These are phyloP conservation scores for Acacia acuminata DNA, from an alignment of 306 rosid genomes.

Conservation along the genomic window DNA sequence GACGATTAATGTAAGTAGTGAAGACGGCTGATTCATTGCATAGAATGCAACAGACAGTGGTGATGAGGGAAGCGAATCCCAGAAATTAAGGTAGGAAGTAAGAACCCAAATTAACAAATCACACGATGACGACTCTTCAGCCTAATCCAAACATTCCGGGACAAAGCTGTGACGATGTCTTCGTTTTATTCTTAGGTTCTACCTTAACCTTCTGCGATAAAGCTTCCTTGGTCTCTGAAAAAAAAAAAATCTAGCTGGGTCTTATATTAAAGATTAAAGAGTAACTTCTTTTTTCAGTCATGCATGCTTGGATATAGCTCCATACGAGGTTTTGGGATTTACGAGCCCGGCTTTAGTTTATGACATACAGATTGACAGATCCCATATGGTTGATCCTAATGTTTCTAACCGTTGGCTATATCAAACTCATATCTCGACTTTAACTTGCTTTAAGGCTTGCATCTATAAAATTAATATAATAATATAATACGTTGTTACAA, in stretches of 20 bases:
- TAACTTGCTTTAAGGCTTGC: neutral
- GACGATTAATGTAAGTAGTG: neutral
- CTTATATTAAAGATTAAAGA: neutral
- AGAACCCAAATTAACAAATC: neutral
- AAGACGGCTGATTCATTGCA: neutral
- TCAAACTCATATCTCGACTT: neutral
- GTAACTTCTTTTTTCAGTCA: neutral
- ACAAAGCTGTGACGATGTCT: neutral
- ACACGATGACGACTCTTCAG: neutral
- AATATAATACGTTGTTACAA: neutral
- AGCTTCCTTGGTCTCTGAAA: no score
- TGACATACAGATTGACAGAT: no score
- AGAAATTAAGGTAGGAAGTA: neutral
- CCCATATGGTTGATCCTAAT: neutral
- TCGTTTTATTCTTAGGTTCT: neutral
- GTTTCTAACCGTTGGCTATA: neutral
- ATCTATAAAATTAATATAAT: neutral
- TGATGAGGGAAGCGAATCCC: slow-evolving; percentile 17
- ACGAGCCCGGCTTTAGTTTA: neutral
- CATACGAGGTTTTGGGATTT: neutral
- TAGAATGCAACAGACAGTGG: neutral
- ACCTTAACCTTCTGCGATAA: neutral
- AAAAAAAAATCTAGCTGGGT: no score
- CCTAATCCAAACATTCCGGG: neutral
- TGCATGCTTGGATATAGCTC: neutral